A percentile compares a stretch with the other conserved stretches of the same genome.
Evolutionary conservation across 106 monocot species (phyloP).

Genomic region (Narthecium ossifragum): DNA sequence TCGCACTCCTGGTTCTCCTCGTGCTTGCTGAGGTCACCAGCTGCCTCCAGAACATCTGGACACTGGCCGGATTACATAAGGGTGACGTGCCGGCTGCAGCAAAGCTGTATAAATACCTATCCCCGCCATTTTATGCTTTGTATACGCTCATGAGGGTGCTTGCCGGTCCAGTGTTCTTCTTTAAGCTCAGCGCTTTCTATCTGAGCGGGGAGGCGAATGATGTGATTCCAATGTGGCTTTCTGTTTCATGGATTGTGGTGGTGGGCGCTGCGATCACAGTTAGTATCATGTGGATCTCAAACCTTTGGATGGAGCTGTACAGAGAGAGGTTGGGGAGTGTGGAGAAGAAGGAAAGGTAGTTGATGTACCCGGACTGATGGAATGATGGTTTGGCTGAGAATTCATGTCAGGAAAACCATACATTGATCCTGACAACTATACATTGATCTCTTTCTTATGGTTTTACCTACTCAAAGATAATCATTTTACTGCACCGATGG

Average conservation of each 20-base stretch:
- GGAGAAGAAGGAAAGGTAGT: slow-evolving; percentile 51
- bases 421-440: no score
- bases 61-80: slow-evolving; percentile 58
- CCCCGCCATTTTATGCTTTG: slow-evolving; percentile 63
- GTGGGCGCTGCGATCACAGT: slow-evolving; percentile 77
- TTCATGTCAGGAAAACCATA: no score
- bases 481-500: neutral
- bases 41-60: slow-evolving; percentile 83
- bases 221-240: slow-evolving; percentile 79
- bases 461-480: neutral
- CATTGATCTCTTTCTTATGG: neutral
- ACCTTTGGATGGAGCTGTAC: slow-evolving; percentile 65
- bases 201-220: slow-evolving; percentile 51
- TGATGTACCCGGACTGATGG: neutral
- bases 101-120: slow-evolving; percentile 35
- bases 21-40: slow-evolving; percentile 85
- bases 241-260: slow-evolving; percentile 79
- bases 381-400: no score
- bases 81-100: slow-evolving; percentile 36
- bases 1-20: slow-evolving; percentile 62
- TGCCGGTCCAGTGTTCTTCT: slow-evolving; percentile 76
- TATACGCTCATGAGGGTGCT: slow-evolving; percentile 71
- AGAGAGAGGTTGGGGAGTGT: slow-evolving; percentile 26
- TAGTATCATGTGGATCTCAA: slow-evolving; percentile 83
- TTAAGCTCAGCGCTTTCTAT: slow-evolving; percentile 67